Evolutionary conservation across 2,329 filamentous ascomycete genomes (phyloP), one percentile per base, ranked within the genome.

Genomic region (Stachybotrys elegans): DNA sequence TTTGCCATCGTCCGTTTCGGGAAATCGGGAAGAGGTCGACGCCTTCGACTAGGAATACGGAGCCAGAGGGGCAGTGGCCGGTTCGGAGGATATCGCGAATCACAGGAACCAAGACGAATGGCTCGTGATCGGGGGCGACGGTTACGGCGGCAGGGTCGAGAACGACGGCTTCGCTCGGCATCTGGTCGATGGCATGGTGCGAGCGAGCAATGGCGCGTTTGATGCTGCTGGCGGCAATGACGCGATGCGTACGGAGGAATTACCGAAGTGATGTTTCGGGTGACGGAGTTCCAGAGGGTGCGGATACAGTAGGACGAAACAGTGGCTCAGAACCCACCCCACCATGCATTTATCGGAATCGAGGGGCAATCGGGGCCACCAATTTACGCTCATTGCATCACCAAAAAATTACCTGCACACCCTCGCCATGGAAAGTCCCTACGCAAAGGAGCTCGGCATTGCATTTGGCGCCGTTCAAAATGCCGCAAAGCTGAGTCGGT

Each of bases 31-130:
- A 48, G 14, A 51, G 42, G 12, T 73, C 64, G n/a, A 76, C 46
- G 37, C 60, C 64, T 46, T 75, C 72, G 29, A 79, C 70, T 0
- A 78, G 63, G 27, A 79, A 72, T 40, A 78, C 51, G 2, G 74
- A 73, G 4, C 67, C 68, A 0, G 71, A 66, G 3, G 69, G 48
- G 55, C 73, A 76, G 53, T 67, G 70, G 17, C 64, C 64, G 19
- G 73, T 76, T 36, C 70, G 65, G 5, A 78, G 52, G 20, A 79
- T 68, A 44, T 77, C 70, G 17, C 55, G 54, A 44, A 79, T 72
- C 32, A 75, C 58, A 5, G 71, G 72, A 23, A 44, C 45, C 7
- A 67, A 50, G 20, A 51, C 48, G 43, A 65, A 62, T 2, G 54
- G 51, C 23, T 52, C 51, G 14, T 51, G 43, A 40, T 53, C 46